A percentile compares a stretch with the other conserved stretches of the same genome.
Evolutionary conservation across 768 basidiomycete species (phyloP).

Genomic region (Leccinum rimulosum): DNA sequence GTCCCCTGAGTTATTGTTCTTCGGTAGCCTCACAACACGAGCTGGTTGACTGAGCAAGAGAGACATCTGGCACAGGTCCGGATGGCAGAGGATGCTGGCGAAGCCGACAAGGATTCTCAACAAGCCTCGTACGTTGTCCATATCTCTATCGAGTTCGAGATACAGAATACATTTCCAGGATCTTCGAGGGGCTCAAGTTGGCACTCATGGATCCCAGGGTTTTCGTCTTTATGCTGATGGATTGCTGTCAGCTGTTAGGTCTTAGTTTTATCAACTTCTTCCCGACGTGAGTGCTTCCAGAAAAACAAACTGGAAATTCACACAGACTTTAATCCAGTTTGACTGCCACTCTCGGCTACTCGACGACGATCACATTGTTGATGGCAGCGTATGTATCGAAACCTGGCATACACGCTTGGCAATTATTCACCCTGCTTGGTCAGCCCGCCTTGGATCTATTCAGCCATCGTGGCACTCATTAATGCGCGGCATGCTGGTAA

Average conservation of each 20-base stretch:
- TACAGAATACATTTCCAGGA: constrained; percentile 30
- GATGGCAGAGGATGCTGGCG: constrained; percentile 64
- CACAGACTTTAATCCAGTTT: constrained; percentile 35
- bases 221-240: constrained; percentile 51
- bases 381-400: constrained; percentile 47
- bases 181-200: constrained; percentile 49
- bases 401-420: background rate
- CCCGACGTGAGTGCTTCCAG: constrained; percentile 38
- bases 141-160: background rate
- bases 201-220: constrained; percentile 58
- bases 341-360: constrained; percentile 60
- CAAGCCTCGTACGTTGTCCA: constrained; percentile 14
- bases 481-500: background rate
- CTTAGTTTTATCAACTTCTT: constrained; percentile 63
- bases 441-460: background rate
- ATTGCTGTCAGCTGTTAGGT: constrained; percentile 49
- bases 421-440: background rate
- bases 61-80: constrained; percentile 61
- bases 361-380: constrained; percentile 54
- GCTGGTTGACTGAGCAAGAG: constrained; percentile 52
- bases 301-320: background rate
- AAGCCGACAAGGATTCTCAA: constrained; percentile 52
- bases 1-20: background rate
- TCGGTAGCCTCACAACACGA: constrained; percentile 31
- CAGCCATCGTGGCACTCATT: background rate